These are phyloP conservation scores for Tricholoma furcatifolium DNA, from an alignment of 768 basidiomycete species.

Conservation along the genomic window DNA sequence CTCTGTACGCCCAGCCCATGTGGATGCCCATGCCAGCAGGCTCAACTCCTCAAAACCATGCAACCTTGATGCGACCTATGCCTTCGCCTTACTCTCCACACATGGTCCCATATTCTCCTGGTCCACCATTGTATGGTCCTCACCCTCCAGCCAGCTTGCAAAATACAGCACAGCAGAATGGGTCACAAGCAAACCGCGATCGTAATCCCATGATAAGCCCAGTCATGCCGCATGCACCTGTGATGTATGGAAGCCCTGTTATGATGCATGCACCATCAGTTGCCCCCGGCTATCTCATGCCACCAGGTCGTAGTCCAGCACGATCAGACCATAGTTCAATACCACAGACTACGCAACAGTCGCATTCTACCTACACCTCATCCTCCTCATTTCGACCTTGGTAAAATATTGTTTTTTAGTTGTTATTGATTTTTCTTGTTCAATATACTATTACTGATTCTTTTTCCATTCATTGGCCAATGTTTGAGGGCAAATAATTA, in stretches of 20 bases:
- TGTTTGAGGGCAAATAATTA: constrained; percentile 7
- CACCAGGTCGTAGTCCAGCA: constrained; percentile 46
- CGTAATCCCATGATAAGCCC: constrained; percentile 68
- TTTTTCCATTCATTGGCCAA: background rate
- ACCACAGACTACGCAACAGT: constrained; percentile 35
- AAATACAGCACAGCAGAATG: constrained; percentile 37
- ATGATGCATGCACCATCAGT: constrained; percentile 58
- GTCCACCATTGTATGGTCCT: constrained; percentile 48
- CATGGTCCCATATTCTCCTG: constrained; percentile 64
- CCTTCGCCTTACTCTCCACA: constrained; percentile 64
- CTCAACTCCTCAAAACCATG: constrained; percentile 44
- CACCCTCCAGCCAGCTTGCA: constrained; percentile 44
- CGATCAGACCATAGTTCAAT: constrained; percentile 49
- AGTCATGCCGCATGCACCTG: constrained; percentile 56
- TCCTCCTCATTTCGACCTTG: constrained; percentile 48
- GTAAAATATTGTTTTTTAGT: constrained; percentile 34
- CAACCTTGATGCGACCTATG: constrained; percentile 54
- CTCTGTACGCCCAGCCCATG: constrained; percentile 59
- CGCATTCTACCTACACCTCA: constrained; percentile 40
- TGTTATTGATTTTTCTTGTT: constrained; percentile 34
- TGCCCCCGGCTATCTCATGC: constrained; percentile 46
- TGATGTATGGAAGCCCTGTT: constrained; percentile 73
- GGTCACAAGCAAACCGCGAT: constrained; percentile 38
- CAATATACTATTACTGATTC: constrained; percentile 32
- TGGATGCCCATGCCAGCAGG: constrained; percentile 61